Evolutionary conservation across 1,284 basidiomycete genomes (phyloP).

Genomic region (Pseudozyma flocculosa): DNA sequence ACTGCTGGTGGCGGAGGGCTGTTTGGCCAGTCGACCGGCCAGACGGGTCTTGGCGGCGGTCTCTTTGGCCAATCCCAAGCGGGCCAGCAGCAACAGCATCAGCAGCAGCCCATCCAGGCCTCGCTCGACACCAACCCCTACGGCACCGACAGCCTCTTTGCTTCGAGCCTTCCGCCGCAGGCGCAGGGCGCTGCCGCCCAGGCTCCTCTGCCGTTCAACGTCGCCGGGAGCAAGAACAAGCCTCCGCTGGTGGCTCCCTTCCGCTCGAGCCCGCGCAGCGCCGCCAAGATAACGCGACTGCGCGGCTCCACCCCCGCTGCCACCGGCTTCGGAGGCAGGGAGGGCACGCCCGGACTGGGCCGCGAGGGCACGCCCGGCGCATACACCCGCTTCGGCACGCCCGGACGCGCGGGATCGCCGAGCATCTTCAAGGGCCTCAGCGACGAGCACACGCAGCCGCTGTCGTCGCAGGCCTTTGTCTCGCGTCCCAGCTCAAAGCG

Average conservation of each 20-base stretch:
- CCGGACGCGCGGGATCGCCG: constrained; percentile 49
- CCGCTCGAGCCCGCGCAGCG: constrained; percentile 54
- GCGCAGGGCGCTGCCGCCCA: constrained; percentile 40
- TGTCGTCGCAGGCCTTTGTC: constrained; percentile 65
- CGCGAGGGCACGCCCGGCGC: constrained; percentile 53
- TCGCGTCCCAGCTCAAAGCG: constrained; percentile 88
- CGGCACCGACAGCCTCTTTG: constrained; percentile 69
- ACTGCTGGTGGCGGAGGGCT: constrained; percentile 23
- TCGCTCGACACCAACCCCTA: constrained; percentile 81
- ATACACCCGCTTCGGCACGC: constrained; percentile 23
- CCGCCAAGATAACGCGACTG: constrained; percentile 51
- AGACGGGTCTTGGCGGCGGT: constrained; percentile 26
- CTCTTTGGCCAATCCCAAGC: constrained; percentile 16
- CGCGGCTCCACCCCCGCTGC: constrained; percentile 51
- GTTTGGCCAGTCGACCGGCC: constrained; percentile 19
- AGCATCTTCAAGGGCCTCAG: constrained; percentile 63
- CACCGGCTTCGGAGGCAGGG: constrained; percentile 32
- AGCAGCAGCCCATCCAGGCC: constrained; percentile 50
- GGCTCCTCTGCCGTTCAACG: constrained; percentile 52
- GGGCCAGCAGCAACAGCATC: constrained; percentile 23
- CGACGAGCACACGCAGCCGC: constrained; percentile 59
- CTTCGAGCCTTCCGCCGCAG: constrained; percentile 33
- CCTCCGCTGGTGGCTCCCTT: constrained; percentile 62
- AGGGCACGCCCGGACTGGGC: constrained; percentile 39
- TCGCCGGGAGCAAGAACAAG: constrained; percentile 57